Evolutionary conservation across 768 basidiomycete genomes (phyloP), one percentile per base, ranked within the genome.

Genomic region (Phanerochaete carnosa): DNA sequence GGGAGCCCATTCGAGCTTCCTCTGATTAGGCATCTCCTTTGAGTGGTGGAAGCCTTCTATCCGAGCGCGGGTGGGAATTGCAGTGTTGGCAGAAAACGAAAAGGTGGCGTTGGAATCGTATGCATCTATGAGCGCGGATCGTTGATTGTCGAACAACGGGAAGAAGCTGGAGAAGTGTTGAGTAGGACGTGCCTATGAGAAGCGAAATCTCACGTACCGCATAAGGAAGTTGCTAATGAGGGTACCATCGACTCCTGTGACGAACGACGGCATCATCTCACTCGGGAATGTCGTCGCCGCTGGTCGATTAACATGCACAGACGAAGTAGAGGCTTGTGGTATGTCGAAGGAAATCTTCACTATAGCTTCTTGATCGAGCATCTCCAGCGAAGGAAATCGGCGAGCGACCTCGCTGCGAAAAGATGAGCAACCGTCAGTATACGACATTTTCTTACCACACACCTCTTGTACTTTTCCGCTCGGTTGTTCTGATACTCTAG

Each of bases 61-160:
- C 50, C 90, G 83, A 0, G 92, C 90, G 16, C 95, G 89, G 7
- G 80, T 72, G 3, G 92, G 92, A 62, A 95, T 90, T 6, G 83
- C 71, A 1, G 95, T 95, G 71, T 95, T 95, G 66, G 85, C 84
- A 22, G 89, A 90, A 71, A 88, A 90, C 0, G 95, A 97, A 71
- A 98, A 95, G 8, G 94, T 95, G n/a, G 95, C 91, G 12, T 83
- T 76, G 0, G 90, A 85, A 61, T 91, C 84, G 71, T 98, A 99
- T 22, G 82, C 92, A 49, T 88, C 79, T 16, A 83, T 68, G 6
- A 98, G 80, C 0, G 79, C 74, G 0, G 80, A 74, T 19, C 96
- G 86, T 64, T 91, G 84, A 22, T 76, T 80, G 72, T 99, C 97
- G 72, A 92, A 95, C 1, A 85, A 72, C 9, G 88, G 84, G 76